Base-by-base conservation (phyloP, 805 yeast genomes). In the Ogataea ganodermae region DNA sequence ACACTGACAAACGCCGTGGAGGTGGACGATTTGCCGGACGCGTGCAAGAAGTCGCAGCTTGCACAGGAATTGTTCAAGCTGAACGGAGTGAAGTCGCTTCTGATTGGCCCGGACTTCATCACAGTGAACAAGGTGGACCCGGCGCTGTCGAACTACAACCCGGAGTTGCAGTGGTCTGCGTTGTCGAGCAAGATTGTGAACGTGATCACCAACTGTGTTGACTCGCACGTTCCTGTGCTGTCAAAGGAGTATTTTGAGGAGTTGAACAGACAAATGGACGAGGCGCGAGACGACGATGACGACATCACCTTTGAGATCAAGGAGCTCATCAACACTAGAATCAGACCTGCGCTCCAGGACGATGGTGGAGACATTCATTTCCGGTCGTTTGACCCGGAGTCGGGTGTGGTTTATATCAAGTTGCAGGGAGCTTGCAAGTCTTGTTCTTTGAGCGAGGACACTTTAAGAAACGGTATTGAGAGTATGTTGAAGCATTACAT, bases 301-400 rank as follows among this genome's bases (percentile, higher is more conserved):
- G 89, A 83, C 52, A 70, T 83, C 16, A 79, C 81, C 5, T 73
- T 76, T 21, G 84, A 83, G 78, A 83, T 83, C 56, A 83, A 83
- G 55, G 89, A 83, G 62, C 67, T 83, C 53, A 80, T 83, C 30
- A 81, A 81, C 61, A 83, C 89, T 1, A 73, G 86, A 59, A 83
- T 83, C 41, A 75, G 86, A 61, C 89, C 89, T 1, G 88, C 89
- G 0, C 74, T 83, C 51, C 87, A 82, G 61, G 89, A 83, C 50
- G 89, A 83, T 58, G 89, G 89, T 38, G 89, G 89, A 4, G 89
- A 83, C 59, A 77, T 83, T 37, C 87, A 82, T 57, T 83, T 82
- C 65, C 80, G 84, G 27, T 70, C 71, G 1, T 83, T 83, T 58
- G 82, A 80, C 51, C 62, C 59, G n/a, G 75, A 74, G 6, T 60